Base-by-base conservation (phyloP, 2,329 filamentous ascomycete species). In the Cladosporium sp. region DNA sequence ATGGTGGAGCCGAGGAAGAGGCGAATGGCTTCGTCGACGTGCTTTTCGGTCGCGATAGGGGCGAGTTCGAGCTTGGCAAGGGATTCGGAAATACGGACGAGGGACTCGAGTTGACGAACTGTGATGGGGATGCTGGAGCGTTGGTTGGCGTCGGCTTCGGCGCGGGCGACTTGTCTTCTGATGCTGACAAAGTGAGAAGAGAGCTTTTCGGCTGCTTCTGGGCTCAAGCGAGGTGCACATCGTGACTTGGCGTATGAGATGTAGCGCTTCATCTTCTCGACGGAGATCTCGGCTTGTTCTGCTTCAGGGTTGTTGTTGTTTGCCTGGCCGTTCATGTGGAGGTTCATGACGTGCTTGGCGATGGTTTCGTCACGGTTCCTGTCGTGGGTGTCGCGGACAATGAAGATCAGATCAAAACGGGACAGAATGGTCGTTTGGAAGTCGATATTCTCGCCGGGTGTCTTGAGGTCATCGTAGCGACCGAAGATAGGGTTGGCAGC, bases 401-500 rank as follows among this genome's bases (percentile, higher is more conserved):
- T 97, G 79, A 97, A 99, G 65, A 99, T 97, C 90, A 99, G 97
- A 75, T 99, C 94, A 73, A 99, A 99, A 83, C 94, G 90, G 2
- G 93, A 97, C 65, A 99, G 73, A 69, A 99, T 97, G 3, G 94
- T 99, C 0, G 94, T 99, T 71, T 99, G 94, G 76, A 99, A 99
- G 75, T 99, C 94, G 66, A 99, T 99, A 72, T 99, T 99, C 75
- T 99, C 94, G 60, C 94, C 94, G 0, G 94, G 94, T 0, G 90
- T 92, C 75, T 97, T 97, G 80, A 99, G 88, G 70, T 99, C 94
- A 73, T 99, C 94, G 76, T 99, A 99, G 25, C 94, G 88, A 56
- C 94, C 94, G 70, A 97, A 99, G 60, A 99, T 94, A 0, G 94
- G 94, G 74, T 99, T 99, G 42, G 94, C 94, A 2, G 94, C 94